Evolutionary conservation across 1,284 basidiomycete genomes (phyloP).

Genomic region (Macrocybe sp.): DNA sequence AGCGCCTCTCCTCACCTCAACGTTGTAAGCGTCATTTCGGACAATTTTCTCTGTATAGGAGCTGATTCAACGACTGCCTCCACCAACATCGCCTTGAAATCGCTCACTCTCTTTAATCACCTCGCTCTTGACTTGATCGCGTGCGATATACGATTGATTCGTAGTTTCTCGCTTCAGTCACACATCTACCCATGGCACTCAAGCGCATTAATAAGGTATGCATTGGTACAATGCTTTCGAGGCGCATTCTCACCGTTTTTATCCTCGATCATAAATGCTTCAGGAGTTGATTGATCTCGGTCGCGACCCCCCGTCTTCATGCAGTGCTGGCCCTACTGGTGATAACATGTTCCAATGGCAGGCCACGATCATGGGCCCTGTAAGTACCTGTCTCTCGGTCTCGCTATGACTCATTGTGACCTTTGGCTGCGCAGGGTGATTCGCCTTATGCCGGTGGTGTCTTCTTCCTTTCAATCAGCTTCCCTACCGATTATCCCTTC

Average conservation of each 20-base stretch:
- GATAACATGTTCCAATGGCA: conserved; percentile 99
- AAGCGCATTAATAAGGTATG: conserved; percentile 98
- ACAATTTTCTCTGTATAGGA: neutral
- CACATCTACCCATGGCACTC: conserved; percentile 69
- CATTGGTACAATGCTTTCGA: conserved; percentile 9
- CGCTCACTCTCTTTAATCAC: conserved; percentile 8
- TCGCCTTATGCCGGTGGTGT: conserved; percentile 96
- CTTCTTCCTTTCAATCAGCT: conserved; percentile 92
- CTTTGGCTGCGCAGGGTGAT: conserved; percentile 58
- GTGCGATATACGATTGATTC: conserved; percentile 16
- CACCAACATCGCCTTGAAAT: conserved; percentile 15
- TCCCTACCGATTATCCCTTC: conserved; percentile 97
- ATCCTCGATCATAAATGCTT: conserved; percentile 19
- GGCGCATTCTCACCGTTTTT: conserved; percentile 1
- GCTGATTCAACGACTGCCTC: conserved; percentile 8
- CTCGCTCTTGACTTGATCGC: conserved; percentile 17
- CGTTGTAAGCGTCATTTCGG: conserved; percentile 15
- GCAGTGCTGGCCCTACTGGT: conserved; percentile 93
- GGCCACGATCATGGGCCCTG: conserved; percentile 96
- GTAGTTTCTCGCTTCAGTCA: conserved; percentile 12
- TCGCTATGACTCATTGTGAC: conserved; percentile 16
- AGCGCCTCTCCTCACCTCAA: conserved; percentile 14
- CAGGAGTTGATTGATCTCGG: conserved; percentile 98
- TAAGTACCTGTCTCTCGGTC: conserved; percentile 38
- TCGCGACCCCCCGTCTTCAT: conserved; percentile 95